These are phyloP conservation scores for Fomitiporia mediterranea DNA, from an alignment of 1,284 basidiomycete species.

Conservation along the genomic window DNA sequence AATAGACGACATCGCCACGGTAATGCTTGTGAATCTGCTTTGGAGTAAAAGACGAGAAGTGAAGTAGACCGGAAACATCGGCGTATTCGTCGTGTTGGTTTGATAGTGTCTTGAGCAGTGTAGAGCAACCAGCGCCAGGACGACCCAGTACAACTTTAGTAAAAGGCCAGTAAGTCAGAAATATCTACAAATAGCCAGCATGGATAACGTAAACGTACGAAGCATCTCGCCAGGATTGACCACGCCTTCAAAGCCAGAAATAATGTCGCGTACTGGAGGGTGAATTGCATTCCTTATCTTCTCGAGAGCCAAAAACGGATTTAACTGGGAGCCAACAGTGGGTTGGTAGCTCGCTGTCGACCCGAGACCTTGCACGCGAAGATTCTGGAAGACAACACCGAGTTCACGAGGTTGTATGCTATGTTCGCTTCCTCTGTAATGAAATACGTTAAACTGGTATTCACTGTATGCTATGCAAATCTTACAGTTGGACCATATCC, in stretches of 20 bases:
- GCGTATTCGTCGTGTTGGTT: slow-evolving; percentile 35
- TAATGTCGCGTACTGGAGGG: slow-evolving; percentile 27
- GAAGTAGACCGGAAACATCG: slow-evolving; percentile 31
- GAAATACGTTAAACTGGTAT: background rate
- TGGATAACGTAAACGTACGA: slow-evolving; percentile 17
- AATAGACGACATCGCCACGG: slow-evolving; percentile 25
- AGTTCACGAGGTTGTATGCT: slow-evolving; percentile 14
- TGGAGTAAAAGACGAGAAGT: slow-evolving; percentile 33
- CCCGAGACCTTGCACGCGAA: slow-evolving; percentile 26
- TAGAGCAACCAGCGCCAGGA: slow-evolving; percentile 38
- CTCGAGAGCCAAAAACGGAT: slow-evolving; percentile 20
- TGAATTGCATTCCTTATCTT: slow-evolving; percentile 21
- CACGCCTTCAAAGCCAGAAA: slow-evolving; percentile 31
- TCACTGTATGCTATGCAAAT: background rate
- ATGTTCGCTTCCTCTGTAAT: slow-evolving; percentile 3
- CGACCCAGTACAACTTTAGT: slow-evolving; percentile 36
- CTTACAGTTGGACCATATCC: slow-evolving; percentile 9
- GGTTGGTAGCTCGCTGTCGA: slow-evolving; percentile 24
- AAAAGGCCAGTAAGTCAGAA: too few species aligned
- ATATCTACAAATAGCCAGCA: background rate
- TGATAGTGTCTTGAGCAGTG: slow-evolving; percentile 38
- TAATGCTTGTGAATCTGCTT: slow-evolving; percentile 23
- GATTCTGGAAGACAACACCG: slow-evolving; percentile 23
- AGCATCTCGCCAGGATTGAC: slow-evolving; percentile 39
- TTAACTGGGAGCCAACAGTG: slow-evolving; percentile 25